Evolutionary conservation across 805 yeast species (phyloP).

Genomic region (Metschnikowia colocasiae): DNA sequence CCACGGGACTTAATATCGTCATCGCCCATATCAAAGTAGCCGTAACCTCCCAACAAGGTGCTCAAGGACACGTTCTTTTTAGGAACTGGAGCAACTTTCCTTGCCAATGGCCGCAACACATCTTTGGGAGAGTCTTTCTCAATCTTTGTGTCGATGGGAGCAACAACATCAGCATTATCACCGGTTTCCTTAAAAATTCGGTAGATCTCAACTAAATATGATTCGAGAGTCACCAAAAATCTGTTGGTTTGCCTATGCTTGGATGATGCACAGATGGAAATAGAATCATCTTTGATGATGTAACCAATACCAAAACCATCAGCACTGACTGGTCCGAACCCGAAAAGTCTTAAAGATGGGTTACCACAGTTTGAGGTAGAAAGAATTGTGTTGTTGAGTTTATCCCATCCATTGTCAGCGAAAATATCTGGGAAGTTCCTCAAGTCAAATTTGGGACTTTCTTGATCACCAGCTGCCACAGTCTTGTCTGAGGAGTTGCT

Average conservation of each 20-base stretch:
- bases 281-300: constrained; percentile 49
- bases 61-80: constrained; percentile 18
- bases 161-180: constrained; percentile 14
- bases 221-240: constrained; percentile 49
- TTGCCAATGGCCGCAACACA: constrained; percentile 3
- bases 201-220: constrained; percentile 47
- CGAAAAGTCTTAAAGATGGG: constrained; percentile 55
- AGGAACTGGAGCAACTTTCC: constrained; percentile 12
- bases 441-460: constrained; percentile 18
- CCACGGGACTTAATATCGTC: constrained; percentile 53
- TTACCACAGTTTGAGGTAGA: constrained; percentile 57
- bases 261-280: constrained; percentile 52
- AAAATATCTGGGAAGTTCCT: constrained; percentile 64
- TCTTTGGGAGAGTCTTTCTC: constrained; percentile 1
- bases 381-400: constrained; percentile 71
- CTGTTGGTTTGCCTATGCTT: constrained; percentile 59
- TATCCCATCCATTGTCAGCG: constrained; percentile 86
- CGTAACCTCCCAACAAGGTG: constrained; percentile 54
- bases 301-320: constrained; percentile 59
- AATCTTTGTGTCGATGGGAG: constrained; percentile 28
- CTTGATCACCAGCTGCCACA: constrained; percentile 22
- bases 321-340: constrained; percentile 58
- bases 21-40: constrained; percentile 57
- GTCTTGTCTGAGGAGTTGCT: constrained; percentile 30
- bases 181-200: constrained; percentile 28